These are phyloP conservation scores for Clarireedia paspali DNA, from an alignment of 2,329 filamentous ascomycete genomes.

Conservation along the genomic window DNA sequence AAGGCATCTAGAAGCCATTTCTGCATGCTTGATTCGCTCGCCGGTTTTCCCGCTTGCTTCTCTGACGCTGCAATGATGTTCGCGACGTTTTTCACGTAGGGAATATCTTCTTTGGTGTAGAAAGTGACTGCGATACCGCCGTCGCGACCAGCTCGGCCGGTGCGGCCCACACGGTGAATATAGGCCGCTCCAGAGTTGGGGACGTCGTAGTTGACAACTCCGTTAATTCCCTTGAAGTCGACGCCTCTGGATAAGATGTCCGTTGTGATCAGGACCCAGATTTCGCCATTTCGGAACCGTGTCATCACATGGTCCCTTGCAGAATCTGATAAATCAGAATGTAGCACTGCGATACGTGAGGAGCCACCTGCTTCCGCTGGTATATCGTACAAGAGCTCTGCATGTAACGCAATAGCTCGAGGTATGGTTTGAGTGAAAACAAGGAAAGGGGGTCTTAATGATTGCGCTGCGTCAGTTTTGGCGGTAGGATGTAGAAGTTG, in stretches of 20 bases:
- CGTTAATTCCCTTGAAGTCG: conserved; percentile 91
- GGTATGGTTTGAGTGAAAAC: conserved; percentile 96
- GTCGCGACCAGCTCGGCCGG: conserved; percentile 77
- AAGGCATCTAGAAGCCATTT: conserved; percentile 85
- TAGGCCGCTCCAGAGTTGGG: conserved; percentile 86
- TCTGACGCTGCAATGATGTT: conserved; percentile 86
- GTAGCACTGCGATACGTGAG: conserved; percentile 78
- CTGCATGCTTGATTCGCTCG: conserved; percentile 52
- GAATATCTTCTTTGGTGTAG: conserved; percentile 92
- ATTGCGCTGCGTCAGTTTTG: conserved; percentile 36
- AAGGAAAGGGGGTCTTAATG: conserved; percentile 77
- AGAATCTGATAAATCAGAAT: conserved; percentile 73
- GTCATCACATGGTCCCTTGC: conserved; percentile 77
- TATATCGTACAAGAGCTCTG: conserved; percentile 91
- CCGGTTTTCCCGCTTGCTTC: conserved; percentile 52
- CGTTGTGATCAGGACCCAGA: conserved; percentile 95
- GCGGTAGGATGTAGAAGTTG: conserved; percentile 76
- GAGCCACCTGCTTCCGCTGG: conserved; percentile 79
- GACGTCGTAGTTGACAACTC: conserved; percentile 96
- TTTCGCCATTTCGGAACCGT: conserved; percentile 80
- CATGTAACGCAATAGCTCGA: conserved; percentile 76
- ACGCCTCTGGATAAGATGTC: conserved; percentile 88
- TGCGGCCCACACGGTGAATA: conserved; percentile 87
- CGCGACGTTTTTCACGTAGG: conserved; percentile 81
- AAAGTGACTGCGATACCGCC: conserved; percentile 89